These are phyloP conservation scores for Umbelopsis sp. DNA, from an alignment of 192 early-diverging fungal genomes.

Conservation along the genomic window DNA sequence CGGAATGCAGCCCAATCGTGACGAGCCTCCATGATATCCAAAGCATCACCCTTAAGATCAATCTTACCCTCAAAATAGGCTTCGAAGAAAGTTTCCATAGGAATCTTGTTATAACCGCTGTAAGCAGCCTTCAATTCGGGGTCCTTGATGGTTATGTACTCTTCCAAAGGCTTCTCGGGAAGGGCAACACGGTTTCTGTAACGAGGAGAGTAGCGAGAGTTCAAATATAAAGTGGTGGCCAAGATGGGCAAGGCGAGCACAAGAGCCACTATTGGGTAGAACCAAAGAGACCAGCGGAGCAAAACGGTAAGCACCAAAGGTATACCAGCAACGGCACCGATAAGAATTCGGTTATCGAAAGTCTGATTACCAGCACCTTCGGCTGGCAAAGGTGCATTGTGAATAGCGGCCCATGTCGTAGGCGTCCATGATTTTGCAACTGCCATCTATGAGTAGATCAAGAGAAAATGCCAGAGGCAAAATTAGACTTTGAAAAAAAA, in stretches of 20 bases:
- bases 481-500: neutral
- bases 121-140: constrained; percentile 73
- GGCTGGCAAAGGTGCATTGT: constrained; percentile 65
- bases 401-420: constrained; percentile 54
- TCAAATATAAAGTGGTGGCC: constrained; percentile 67
- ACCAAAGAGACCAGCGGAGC: constrained; percentile 64
- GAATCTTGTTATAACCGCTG: constrained; percentile 83
- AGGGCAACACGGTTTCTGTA: constrained; percentile 70
- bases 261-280: constrained; percentile 62
- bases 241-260: constrained; percentile 74
- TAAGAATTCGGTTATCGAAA: constrained; percentile 76
- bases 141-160: constrained; percentile 91
- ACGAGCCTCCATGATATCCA: constrained; percentile 87
- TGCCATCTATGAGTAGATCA: neutral
- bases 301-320: constrained; percentile 69
- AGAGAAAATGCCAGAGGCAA: neutral
- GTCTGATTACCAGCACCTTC: constrained; percentile 86
- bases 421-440: constrained; percentile 28
- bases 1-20: constrained; percentile 95
- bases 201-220: constrained; percentile 66
- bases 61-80: constrained; percentile 96
- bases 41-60: constrained; percentile 86
- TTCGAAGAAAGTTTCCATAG: constrained; percentile 98
- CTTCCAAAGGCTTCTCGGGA: constrained; percentile 80
- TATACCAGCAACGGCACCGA: constrained; percentile 59